phyloP scores from a whole-genome alignment of 129 eudicot genomes.

The Tagetes patula region DNA sequence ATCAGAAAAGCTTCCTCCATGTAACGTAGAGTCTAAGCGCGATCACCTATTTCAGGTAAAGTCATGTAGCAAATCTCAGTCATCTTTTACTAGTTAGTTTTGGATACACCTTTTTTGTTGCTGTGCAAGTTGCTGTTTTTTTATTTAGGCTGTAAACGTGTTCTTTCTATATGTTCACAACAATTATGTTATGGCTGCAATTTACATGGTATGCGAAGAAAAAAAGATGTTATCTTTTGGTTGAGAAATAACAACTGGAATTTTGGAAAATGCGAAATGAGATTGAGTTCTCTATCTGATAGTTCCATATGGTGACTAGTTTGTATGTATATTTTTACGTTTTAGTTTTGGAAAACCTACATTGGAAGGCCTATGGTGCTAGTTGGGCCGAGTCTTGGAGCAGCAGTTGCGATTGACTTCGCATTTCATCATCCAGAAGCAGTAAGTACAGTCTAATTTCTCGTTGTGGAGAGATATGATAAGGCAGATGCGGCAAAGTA shows the following conservation, averaged over 20 bases:
- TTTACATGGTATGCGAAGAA: conserved; percentile 1
- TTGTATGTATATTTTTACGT: not conserved
- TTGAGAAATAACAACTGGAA: not conserved
- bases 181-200: not conserved
- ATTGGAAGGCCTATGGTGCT: conserved; percentile 80
- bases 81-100: conserved; percentile 8
- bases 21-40: conserved; percentile 84
- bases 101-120: not conserved
- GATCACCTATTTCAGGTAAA: conserved; percentile 91
- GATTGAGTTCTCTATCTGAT: not conserved
- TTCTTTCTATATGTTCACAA: not conserved
- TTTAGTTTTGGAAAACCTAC: conserved; percentile 80
- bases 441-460: conserved; percentile 45
- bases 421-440: conserved; percentile 79
- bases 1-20: conserved; percentile 67
- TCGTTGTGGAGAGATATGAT: not conserved
- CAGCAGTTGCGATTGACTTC: conserved; percentile 93
- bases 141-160: not conserved
- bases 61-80: not conserved
- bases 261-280: not conserved
- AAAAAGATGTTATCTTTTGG: not conserved
- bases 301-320: conserved; percentile 1
- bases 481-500: not conserved
- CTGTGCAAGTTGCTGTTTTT: not conserved
- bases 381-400: conserved; percentile 99